phyloP scores from a whole-genome alignment of 345 rosid species.

The Eucalyptus leucophloia region DNA sequence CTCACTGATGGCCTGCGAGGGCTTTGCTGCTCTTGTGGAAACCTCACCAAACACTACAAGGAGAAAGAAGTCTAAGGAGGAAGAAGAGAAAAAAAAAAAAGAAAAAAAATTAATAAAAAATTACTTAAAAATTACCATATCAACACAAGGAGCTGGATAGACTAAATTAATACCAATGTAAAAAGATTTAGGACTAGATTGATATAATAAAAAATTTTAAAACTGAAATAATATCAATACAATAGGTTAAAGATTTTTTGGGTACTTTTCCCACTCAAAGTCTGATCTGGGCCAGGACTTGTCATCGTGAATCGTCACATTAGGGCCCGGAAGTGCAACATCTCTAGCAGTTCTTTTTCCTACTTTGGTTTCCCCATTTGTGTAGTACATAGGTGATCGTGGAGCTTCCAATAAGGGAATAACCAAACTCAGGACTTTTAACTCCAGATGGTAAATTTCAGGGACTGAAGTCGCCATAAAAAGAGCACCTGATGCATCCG shows the following conservation, averaged over 20 bases:
- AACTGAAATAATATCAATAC: accelerated
- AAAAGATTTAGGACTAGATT: no score
- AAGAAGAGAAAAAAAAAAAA: no score
- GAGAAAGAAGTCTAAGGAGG: no score
- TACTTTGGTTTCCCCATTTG: background rate
- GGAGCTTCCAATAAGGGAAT: background rate
- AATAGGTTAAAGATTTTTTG: background rate
- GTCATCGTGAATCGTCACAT: background rate
- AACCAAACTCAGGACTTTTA: background rate
- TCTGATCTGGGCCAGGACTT: background rate
- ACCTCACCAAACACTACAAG: no score
- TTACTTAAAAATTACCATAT: no score
- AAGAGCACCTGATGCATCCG: background rate
- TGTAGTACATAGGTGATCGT: background rate
- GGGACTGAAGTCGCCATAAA: background rate
- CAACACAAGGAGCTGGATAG: background rate
- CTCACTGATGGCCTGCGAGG: accelerated
- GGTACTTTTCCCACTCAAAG: background rate
- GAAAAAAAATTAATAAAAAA: no score
- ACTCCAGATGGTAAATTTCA: background rate
- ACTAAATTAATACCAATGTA: no score
- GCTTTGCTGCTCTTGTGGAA: no score
- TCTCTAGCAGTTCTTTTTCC: background rate
- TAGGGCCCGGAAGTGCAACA: background rate
- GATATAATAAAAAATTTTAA: accelerated